Base-by-base conservation (phyloP, 2,329 filamentous ascomycete species). In the Arthrobotrys iridis region DNA sequence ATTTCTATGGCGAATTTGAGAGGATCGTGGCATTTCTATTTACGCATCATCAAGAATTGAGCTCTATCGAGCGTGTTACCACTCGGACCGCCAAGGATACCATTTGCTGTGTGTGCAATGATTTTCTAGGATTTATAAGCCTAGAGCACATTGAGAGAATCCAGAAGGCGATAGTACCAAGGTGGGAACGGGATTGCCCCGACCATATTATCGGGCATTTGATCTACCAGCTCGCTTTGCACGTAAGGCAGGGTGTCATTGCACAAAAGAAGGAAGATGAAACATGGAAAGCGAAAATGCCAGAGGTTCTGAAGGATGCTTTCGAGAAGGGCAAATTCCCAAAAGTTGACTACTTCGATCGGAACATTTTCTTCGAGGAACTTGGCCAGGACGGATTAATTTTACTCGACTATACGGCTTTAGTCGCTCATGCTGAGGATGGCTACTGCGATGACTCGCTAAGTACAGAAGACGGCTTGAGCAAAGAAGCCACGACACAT, bases 41-140 rank as follows among this genome's bases (percentile, higher is more conserved):
- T 6, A 15, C 30, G 0, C 26, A 66, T 7, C 68, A 66, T 11
- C 24, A 50, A 10, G 26, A 7, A 2, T n/a, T 67, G n/a, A 24
- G 2, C 13, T 41, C 50, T 4, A 10, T 45, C 52, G 6, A n/a
- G 4, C 4, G 20, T 0, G 26, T 35, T 15, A 55, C 3, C 2
- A 28, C 13, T n/a, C 41, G 6, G 3, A 7, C 4, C 11, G 52
- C 1, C 1, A 55, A n/a, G 10, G 55, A 33, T 55, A 45, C 24
- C 1, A 2, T 55, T 3, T 73, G 68, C 35, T 15, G 50, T 2
- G 58, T 60, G 3, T 46, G 58, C 43, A 73, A 52, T n/a, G 2
- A 0, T 0, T 73, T 58, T 15, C 41, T 66, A 4, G 6, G 6
- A 4, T 59, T 65, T 15, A 8, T 67, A 1, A 28, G 15, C 11